Evolutionary conservation across 108 stramenopile genomes (phyloP).

Genomic region (Skeletonema grethae): DNA sequence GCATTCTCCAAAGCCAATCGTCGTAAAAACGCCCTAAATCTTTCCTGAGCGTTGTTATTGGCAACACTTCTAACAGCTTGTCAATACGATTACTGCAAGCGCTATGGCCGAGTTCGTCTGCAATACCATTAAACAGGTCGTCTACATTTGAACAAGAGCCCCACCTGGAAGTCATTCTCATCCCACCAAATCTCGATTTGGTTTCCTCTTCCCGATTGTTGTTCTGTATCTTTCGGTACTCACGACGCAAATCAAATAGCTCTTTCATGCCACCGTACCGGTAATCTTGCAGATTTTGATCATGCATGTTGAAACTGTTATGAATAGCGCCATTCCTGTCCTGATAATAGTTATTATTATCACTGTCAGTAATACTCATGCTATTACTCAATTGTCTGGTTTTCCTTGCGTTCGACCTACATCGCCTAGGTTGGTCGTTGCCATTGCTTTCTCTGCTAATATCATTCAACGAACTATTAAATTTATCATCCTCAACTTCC

Average conservation of each 20-base stretch:
- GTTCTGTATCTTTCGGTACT: constrained; percentile 36
- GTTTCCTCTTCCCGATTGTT: constrained; percentile 2
- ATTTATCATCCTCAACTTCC: constrained; percentile 6
- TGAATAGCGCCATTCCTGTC: background rate
- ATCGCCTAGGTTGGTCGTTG: background rate
- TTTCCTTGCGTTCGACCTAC: background rate
- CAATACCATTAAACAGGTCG: constrained; percentile 28
- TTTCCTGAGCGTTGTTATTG: constrained; percentile 57
- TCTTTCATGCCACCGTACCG: constrained; percentile 54
- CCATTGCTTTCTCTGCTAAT: background rate
- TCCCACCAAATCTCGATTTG: background rate
- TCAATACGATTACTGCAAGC: constrained; percentile 38
- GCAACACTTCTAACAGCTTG: constrained; percentile 44
- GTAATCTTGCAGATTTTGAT: constrained; percentile 10
- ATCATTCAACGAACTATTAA: background rate
- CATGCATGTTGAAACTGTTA: background rate
- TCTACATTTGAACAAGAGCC: constrained; percentile 12
- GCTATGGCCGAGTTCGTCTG: constrained; percentile 19
- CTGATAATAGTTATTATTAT: background rate
- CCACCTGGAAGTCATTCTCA: constrained; percentile 6
- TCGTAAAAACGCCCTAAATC: constrained; percentile 65
- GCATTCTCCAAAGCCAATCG: constrained; percentile 44
- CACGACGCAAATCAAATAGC: constrained; percentile 52
- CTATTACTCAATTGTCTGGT: background rate
- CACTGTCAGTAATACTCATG: background rate